Conservation (phyloP, 352 stramenopile species). For the Pythium angustatum region DNA sequence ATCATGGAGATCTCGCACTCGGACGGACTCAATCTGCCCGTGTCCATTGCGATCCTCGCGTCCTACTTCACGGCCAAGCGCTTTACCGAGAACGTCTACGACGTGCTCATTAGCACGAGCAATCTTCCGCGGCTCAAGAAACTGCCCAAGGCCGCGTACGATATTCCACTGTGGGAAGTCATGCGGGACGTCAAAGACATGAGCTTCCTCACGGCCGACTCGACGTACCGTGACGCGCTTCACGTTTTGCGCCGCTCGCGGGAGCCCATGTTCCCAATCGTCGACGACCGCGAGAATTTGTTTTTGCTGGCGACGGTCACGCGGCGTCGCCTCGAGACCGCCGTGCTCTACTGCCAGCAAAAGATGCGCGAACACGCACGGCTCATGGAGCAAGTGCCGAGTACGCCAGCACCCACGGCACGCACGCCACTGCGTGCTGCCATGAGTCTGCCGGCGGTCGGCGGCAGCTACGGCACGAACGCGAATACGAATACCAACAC, state of each 20-base stretch:
- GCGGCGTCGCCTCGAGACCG: conserved; percentile 45
- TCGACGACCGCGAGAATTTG: conserved; percentile 59
- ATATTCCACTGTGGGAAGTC: conserved; percentile 83
- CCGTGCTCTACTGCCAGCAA: conserved; percentile 58
- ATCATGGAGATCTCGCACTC: conserved; percentile 93
- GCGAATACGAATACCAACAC: too few relatives aligned
- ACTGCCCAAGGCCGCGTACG: conserved; percentile 81
- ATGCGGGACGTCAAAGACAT: conserved; percentile 80
- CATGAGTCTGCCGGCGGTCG: conserved; percentile 2
- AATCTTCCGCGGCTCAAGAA: conserved; percentile 76
- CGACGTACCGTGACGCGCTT: conserved; percentile 63
- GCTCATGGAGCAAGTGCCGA: too few relatives aligned
- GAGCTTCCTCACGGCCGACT: conserved; percentile 63
- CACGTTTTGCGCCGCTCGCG: conserved; percentile 47
- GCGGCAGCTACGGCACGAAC: conserved; percentile 12
- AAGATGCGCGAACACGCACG: conserved; percentile 26
- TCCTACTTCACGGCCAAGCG: conserved; percentile 90
- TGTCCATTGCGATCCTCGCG: conserved; percentile 87
- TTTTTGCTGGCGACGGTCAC: conserved; percentile 77
- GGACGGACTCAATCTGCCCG: conserved; percentile 81
- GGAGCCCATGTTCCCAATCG: conserved; percentile 75
- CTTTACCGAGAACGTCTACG: conserved; percentile 92
- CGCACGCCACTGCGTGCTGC: conserved; percentile 11
- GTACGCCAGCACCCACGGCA: background rate
- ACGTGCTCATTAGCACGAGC: conserved; percentile 86